These are phyloP conservation scores for Streptanthus diversifolius DNA, from an alignment of 345 rosid genomes.

Conservation along the genomic window DNA sequence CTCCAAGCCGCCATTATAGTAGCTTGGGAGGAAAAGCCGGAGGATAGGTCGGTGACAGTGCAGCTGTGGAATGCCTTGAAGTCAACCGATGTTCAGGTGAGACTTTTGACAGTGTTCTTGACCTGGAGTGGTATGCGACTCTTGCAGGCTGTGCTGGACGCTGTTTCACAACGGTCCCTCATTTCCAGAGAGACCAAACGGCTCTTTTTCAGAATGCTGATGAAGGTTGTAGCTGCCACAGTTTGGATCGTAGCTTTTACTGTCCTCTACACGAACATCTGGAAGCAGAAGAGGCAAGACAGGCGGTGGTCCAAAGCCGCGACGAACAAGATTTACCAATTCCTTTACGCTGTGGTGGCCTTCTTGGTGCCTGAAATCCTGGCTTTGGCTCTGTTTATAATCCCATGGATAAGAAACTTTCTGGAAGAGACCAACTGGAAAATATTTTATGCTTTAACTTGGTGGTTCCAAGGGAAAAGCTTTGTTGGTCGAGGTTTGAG, in stretches of 20 bases:
- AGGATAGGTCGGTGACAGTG: conserved; percentile 22
- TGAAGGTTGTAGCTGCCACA: conserved; percentile 63
- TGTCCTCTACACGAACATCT: conserved; percentile 66
- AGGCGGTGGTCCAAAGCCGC: conserved; percentile 48
- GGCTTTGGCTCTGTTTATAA: conserved; percentile 68
- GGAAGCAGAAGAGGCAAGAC: conserved; percentile 65
- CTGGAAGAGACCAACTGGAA: conserved; percentile 89
- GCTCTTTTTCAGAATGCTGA: conserved; percentile 71
- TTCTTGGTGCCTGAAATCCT: conserved; percentile 71
- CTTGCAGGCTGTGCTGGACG: conserved; percentile 76
- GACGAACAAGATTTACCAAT: conserved; percentile 44
- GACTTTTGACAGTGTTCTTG: conserved; percentile 64
- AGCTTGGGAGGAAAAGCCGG: conserved; percentile 57
- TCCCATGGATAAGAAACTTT: conserved; percentile 93
- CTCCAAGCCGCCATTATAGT: conserved; percentile 72
- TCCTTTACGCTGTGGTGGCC: conserved; percentile 60
- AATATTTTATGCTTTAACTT: conserved; percentile 55
- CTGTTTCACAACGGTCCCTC: conserved; percentile 54
- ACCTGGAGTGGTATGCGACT: conserved; percentile 89
- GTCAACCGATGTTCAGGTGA: conserved; percentile 44
- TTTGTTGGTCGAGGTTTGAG: conserved; percentile 85
- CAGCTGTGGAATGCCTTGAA: conserved; percentile 62
- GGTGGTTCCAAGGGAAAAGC: conserved; percentile 81
- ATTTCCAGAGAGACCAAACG: conserved; percentile 74
- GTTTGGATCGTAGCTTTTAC: conserved; percentile 65